Evolutionary conservation across 768 basidiomycete species (phyloP).

Genomic region (Dacryopinax primogenitus): DNA sequence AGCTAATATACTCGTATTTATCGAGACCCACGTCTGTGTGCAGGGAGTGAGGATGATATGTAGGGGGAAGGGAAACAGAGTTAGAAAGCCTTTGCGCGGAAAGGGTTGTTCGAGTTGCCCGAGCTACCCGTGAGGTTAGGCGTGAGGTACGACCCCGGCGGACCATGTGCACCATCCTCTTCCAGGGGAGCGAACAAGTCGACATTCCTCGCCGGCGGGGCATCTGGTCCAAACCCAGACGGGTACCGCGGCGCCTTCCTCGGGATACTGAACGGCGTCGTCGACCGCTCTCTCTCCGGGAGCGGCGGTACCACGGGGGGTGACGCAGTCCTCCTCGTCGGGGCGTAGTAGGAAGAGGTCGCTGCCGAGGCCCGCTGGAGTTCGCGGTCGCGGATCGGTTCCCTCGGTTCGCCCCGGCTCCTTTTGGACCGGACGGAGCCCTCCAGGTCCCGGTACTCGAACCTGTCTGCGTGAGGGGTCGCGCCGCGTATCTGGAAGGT

Average conservation of each 20-base stretch:
- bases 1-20: neutral
- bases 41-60: neutral
- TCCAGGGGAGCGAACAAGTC: neutral
- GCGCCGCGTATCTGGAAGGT: neutral
- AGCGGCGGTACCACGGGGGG: neutral
- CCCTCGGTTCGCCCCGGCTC: neutral
- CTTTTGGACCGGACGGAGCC: neutral
- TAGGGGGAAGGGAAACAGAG: neutral
- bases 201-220: neutral
- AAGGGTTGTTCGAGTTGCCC: conserved; percentile 5
- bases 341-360: neutral
- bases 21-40: neutral
- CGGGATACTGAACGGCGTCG: neutral
- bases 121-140: neutral
- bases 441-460: neutral
- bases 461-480: neutral
- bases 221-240: neutral
- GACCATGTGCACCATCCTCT: neutral
- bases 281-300: neutral
- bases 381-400: neutral
- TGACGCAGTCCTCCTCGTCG: neutral
- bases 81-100: neutral
- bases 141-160: neutral
- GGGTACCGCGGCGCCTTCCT: neutral
- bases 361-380: neutral